phyloP scores from a whole-genome alignment of 179 eudicot species.

The Spergularia azorica region DNA sequence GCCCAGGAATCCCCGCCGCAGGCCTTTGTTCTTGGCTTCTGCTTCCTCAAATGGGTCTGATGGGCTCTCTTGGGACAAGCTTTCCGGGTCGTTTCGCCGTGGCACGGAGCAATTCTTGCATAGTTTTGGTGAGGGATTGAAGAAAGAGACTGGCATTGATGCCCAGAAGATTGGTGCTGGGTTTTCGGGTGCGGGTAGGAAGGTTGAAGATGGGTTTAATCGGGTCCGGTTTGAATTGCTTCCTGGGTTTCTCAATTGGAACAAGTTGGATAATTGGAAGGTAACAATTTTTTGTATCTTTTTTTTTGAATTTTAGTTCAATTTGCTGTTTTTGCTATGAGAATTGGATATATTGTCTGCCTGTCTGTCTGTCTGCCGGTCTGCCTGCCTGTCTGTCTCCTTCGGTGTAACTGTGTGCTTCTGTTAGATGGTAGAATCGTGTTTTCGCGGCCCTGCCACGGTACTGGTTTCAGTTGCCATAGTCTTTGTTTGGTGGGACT shows the following conservation, averaged over 20 bases:
- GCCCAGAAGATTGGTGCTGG: conserved; percentile 29
- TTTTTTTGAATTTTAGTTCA: not conserved
- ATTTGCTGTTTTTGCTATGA: not conserved
- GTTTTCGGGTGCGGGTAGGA: conserved; percentile 26
- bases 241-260: conserved; percentile 62
- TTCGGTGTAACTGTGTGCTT: not conserved
- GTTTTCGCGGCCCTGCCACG: not conserved
- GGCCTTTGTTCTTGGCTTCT: conserved; percentile 39
- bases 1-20: conserved; percentile 18
- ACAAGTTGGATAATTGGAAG: conserved; percentile 72
- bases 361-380: not conserved
- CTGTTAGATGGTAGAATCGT: not conserved
- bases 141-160: conserved; percentile 68
- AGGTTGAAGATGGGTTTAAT: conserved; percentile 33
- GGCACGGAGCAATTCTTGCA: conserved; percentile 46
- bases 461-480: not conserved
- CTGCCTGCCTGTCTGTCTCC: too few relatives aligned
- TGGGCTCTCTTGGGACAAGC: conserved; percentile 51
- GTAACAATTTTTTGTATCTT: conserved; percentile 26
- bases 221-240: conserved; percentile 50
- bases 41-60: conserved; percentile 39
- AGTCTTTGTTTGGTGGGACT: not conserved
- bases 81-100: conserved; percentile 44
- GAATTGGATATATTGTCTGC: not conserved
- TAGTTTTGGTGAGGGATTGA: conserved; percentile 49